Base-by-base conservation (phyloP, 2,329 filamentous ascomycete genomes). In the Alternaria arborescens region DNA sequence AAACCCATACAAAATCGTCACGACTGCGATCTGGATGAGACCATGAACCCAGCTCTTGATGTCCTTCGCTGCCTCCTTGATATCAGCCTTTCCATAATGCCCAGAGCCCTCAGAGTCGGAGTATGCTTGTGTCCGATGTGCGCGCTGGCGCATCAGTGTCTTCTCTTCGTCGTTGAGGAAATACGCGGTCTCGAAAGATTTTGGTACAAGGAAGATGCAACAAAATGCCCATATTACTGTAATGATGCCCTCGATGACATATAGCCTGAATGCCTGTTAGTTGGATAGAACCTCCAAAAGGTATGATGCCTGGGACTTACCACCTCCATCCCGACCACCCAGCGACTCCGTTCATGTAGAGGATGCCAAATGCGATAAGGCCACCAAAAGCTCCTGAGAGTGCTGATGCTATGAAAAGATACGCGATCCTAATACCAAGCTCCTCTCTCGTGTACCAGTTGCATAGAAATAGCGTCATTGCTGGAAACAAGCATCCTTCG, bases 1-100 rank as follows among this genome's bases (percentile, higher is more conserved):
- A 40, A 81, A 81, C 0, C 57, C 57, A 44, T 80, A 81, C 10
- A 80, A 60, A 12, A 80, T 77, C 0, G 78, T 80, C 8, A 80
- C 76, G 4, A 78, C 75, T 8, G 70, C 72, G 58, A 82, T 80
- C 52, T 81, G 79, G 16, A 78, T 78, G 11, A 75, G 43, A 5
- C 75, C 76, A 48, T 77, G 74, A 1, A 71, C 16, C 74, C 73
- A 77, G 48, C 67, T 72, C 61, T 76, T 77, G 22, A 74, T 47
- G 40, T 77, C 74, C 44, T 69, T 72, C 0, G 72, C 73, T 3
- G 74, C 75, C 52, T 71, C 69, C 28, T 69, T 74, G 63, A 76
- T 76, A 36, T 77, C 73, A 3, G 60, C 62, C 52, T 69, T 74
- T 0, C 64, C 52, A 42, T 76, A 73, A 41, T 74, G 73, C 7